Percentiles rank a stretch among this genome's conserved stretches.
These are phyloP conservation scores for Salvia miltiorrhiza DNA, from an alignment of 257 asterid species.

Conservation along the genomic window DNA sequence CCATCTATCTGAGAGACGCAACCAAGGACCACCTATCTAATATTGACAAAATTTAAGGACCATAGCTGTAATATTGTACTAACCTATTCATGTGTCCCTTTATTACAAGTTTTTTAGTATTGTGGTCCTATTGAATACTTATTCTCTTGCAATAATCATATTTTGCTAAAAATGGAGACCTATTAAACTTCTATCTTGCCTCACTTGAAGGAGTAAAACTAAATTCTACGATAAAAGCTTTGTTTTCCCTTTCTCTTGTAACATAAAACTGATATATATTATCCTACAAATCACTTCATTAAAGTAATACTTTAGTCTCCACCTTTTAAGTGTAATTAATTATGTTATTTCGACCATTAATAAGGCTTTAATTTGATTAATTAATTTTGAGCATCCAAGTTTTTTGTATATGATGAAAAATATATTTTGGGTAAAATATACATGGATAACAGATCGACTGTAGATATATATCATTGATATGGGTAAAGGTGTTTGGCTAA, in stretches of 20 bases:
- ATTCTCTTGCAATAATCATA: conserved; percentile 3
- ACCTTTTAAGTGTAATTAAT: too few relatives aligned
- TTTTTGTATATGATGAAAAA: too few relatives aligned
- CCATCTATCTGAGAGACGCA: background rate
- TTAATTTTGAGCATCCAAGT: too few relatives aligned
- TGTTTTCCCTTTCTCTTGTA: background rate
- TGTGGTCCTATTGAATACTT: conserved; percentile 20
- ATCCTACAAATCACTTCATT: too few relatives aligned
- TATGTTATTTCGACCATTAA: too few relatives aligned
- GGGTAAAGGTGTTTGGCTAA: too few relatives aligned
- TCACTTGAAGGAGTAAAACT: conserved; percentile 19
- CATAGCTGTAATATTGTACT: conserved; percentile 7
- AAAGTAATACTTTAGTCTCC: too few relatives aligned
- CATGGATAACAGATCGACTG: too few relatives aligned
- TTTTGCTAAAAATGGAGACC: conserved; percentile 4
- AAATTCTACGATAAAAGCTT: background rate
- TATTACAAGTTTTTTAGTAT: background rate
- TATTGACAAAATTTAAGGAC: background rate
- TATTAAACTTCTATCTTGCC: conserved; percentile 17
- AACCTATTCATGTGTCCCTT: conserved; percentile 12
- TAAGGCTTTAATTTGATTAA: too few relatives aligned
- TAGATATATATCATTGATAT: too few relatives aligned
- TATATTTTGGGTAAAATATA: too few relatives aligned
- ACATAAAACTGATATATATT: background rate
- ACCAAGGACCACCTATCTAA: background rate